Evolutionary conservation across 306 rosid species (phyloP).

Genomic region (Lathyrus aphaca): DNA sequence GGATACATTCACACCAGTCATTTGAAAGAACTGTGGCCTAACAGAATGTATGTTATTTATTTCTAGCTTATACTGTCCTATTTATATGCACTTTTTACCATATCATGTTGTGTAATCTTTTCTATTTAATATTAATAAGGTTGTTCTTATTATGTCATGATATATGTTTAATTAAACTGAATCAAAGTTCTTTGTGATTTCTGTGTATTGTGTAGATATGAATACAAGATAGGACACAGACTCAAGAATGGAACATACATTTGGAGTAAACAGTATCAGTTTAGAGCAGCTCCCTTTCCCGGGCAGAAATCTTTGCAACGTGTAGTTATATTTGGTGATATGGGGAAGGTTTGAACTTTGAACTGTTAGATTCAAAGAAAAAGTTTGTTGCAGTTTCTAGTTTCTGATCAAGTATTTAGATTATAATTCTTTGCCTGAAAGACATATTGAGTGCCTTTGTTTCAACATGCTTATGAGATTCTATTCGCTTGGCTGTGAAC

Average conservation of each 20-base stretch:
- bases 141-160: slow-evolving; percentile 7
- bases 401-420: not conserved
- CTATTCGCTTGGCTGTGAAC: not conserved
- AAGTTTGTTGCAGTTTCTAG: not conserved
- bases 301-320: slow-evolving; percentile 85
- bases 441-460: not conserved
- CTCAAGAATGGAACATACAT: slow-evolving; percentile 61
- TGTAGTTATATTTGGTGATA: slow-evolving; percentile 84
- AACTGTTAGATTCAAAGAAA: slow-evolving; percentile 27
- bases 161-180: slow-evolving; percentile 1
- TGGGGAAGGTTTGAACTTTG: slow-evolving; percentile 84
- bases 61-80: slow-evolving; percentile 27
- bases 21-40: slow-evolving; percentile 85
- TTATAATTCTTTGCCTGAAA: not conserved
- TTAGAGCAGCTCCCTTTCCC: slow-evolving; percentile 86
- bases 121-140: slow-evolving; percentile 2
- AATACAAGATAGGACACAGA: slow-evolving; percentile 78
- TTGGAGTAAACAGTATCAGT: slow-evolving; percentile 67
- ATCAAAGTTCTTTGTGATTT: slow-evolving; percentile 1
- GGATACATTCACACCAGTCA: slow-evolving; percentile 84
- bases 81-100: not conserved
- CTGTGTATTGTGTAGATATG: slow-evolving; percentile 54
- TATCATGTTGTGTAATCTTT: not conserved
- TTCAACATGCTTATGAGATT: slow-evolving; percentile 12
- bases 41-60: slow-evolving; percentile 54